phyloP scores from a whole-genome alignment of 257 asterid genomes.

The Avicennia marina region DNA sequence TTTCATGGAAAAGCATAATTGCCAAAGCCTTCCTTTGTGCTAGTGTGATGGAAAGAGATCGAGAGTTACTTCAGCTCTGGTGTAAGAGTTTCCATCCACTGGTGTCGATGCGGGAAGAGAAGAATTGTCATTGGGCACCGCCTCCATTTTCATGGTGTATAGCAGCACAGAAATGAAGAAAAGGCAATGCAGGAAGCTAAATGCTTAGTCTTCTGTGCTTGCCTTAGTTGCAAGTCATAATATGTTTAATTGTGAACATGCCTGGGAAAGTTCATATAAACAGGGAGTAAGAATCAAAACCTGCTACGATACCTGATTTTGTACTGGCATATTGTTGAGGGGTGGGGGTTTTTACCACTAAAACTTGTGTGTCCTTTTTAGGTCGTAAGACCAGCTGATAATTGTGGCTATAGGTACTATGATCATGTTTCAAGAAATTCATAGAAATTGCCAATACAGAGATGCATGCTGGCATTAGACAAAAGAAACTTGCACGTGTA shows the following conservation, averaged over 20 bases:
- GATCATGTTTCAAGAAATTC: neutral
- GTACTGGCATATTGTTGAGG: neutral
- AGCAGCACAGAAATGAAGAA: slow-evolving; percentile 2
- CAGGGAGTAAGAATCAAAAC: no score
- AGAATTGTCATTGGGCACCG: slow-evolving; percentile 18
- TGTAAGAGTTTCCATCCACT: slow-evolving; percentile 11
- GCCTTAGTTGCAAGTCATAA: no score
- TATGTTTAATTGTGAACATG: neutral
- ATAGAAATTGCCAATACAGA: slow-evolving; percentile 19
- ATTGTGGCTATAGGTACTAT: slow-evolving; percentile 7
- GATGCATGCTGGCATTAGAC: neutral
- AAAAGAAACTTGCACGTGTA: no score
- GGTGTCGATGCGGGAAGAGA: slow-evolving; percentile 23
- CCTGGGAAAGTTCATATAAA: no score
- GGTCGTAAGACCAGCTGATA: slow-evolving; percentile 5
- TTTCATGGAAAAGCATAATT: no score
- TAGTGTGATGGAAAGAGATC: neutral
- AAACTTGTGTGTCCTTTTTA: neutral
- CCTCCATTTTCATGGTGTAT: slow-evolving; percentile 12
- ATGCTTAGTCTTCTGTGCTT: no score
- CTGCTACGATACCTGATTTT: no score
- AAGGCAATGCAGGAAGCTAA: no score
- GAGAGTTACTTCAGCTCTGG: slow-evolving; percentile 17
- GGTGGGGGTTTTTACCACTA: neutral
- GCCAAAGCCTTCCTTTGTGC: no score